Conservation (phyloP, 2,329 filamentous ascomycete species). For the Pezicula neosporulosa region DNA sequence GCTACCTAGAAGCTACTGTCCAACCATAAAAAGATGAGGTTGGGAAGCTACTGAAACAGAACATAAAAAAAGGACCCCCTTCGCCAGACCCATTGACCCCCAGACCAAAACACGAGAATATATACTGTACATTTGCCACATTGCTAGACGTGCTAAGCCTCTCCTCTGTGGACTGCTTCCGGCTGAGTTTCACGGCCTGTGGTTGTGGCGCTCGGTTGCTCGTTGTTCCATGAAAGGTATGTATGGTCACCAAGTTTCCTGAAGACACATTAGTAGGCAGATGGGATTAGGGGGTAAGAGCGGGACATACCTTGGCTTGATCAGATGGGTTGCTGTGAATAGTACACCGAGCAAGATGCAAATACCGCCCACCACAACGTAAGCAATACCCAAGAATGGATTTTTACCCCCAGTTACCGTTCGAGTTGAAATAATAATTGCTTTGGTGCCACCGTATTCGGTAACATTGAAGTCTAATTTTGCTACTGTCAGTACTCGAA, state of each 20-base stretch:
- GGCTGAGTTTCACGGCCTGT: slow-evolving; percentile 48
- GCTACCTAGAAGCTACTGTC: too few species aligned
- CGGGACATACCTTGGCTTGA: slow-evolving; percentile 74
- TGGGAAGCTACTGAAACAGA: too few species aligned
- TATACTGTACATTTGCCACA: not conserved
- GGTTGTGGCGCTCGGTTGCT: slow-evolving; percentile 52
- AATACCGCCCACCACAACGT: slow-evolving; percentile 88
- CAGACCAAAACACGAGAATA: not conserved
- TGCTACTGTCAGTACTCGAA: slow-evolving; percentile 15
- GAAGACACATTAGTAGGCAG: slow-evolving; percentile 3
- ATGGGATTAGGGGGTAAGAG: not conserved
- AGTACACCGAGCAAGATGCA: slow-evolving; percentile 85
- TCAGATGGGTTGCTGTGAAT: slow-evolving; percentile 86
- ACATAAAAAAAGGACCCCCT: too few species aligned
- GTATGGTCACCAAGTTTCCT: slow-evolving; percentile 98
- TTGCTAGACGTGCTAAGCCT: not conserved
- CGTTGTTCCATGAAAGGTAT: slow-evolving; percentile 93
- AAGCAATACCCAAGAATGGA: slow-evolving; percentile 93
- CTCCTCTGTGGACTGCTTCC: not conserved
- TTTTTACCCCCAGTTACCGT: slow-evolving; percentile 95
- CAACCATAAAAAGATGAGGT: too few species aligned
- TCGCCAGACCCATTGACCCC: too few species aligned
- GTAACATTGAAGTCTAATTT: slow-evolving; percentile 72
- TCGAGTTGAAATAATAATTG: slow-evolving; percentile 81
- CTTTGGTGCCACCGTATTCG: slow-evolving; percentile 82